Base-by-base conservation (phyloP, 345 rosid species). In the Eucalyptus decipiens region DNA sequence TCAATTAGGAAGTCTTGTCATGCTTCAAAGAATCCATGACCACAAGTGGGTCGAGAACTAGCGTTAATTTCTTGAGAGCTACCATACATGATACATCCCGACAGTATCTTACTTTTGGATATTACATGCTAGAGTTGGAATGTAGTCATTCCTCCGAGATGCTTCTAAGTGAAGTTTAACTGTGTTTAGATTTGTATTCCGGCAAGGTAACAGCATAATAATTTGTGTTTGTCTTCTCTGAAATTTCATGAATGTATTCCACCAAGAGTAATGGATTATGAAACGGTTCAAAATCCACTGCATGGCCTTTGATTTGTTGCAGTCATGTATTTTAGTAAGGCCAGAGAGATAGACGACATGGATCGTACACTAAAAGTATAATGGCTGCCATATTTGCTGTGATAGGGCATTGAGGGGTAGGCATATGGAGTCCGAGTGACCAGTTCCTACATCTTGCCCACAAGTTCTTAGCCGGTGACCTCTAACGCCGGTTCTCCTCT, bases 1-100 rank as follows among this genome's bases (percentile, higher is more conserved):
- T 87, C 95, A 11, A 91, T 87, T 28, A 32, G 7, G 54, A 89
- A 80, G 62, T 88, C 91, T 80, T 90, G 91, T 62, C 87, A 34
- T 34, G 48, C 89, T 21, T 52, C 48, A 18, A 81, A 87, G 40
- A 40, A 52, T 76, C 83, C 45, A 76, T 37, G 45, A 76, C 47
- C 15, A 3, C 83, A 76, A 76, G 83, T 76, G 47, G 83, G 83
- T 76, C 1, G 81, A 76, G 83, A 76, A 37, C 28, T 40, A 76
- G 83, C 42, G 15, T 76, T 37, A 37, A 21, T 76, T 37, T 76
- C 26, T 37, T 19, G 8, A 5, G 83, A 21, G 9, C 42, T 21
- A 11, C 5, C 83, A 3, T 6, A 6, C 26, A 72, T 11, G 16
- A 21, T 72, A 72, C 28, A 37, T 72, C 83, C 5, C 8, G 2